Evolutionary conservation across 176 grass and related monocot genomes (phyloP).

Genomic region (Eragrostis curvula): DNA sequence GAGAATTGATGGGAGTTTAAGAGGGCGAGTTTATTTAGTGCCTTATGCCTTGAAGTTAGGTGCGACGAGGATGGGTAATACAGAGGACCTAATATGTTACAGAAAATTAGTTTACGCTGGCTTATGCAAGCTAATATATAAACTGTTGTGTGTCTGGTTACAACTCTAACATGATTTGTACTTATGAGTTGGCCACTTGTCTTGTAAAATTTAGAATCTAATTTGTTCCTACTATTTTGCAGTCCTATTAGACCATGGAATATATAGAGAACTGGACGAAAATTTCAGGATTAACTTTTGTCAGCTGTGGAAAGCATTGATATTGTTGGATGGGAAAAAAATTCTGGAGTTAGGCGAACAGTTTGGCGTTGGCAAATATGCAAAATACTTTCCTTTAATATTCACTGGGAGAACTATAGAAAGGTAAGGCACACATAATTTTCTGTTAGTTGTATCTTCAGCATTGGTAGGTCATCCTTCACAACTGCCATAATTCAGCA

Average conservation of each 20-base stretch:
- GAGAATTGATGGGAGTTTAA: background rate
- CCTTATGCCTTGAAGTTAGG: background rate
- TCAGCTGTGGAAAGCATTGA: constrained; percentile 86
- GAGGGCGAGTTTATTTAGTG: background rate
- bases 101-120: background rate
- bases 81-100: background rate
- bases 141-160: background rate
- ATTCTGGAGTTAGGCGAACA: constrained; percentile 78
- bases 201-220: constrained; percentile 9
- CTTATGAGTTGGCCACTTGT: background rate
- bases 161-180: background rate
- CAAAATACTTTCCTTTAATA: constrained; percentile 95
- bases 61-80: background rate
- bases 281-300: constrained; percentile 86
- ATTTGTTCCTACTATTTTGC: constrained; percentile 30
- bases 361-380: constrained; percentile 88
- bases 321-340: constrained; percentile 76
- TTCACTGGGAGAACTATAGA: constrained; percentile 94
- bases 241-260: constrained; percentile 96
- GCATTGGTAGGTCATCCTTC: background rate
- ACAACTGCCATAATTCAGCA: constrained; percentile 54
- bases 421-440: constrained; percentile 59
- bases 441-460: constrained; percentile 15
- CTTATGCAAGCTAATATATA: background rate
- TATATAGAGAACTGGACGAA: constrained; percentile 88